Evolutionary conservation across 805 yeast genomes (phyloP), one percentile per base, ranked within the genome.

Genomic region (Cyberlindnera mycetangii): DNA sequence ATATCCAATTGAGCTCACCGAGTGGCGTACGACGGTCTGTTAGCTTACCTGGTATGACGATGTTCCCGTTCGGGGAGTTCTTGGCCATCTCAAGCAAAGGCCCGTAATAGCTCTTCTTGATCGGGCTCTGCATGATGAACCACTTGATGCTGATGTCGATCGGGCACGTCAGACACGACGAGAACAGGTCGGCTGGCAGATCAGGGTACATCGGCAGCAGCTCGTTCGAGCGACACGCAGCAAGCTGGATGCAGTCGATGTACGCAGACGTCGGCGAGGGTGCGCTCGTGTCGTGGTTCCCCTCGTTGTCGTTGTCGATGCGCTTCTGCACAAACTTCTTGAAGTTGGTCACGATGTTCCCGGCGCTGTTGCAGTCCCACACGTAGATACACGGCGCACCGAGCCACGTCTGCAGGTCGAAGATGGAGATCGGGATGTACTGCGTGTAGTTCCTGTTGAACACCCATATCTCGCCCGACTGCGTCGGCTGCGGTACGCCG

Each of bases 331-430:
- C 95, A 63, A 89, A 90, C 54, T 85, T 80, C 55, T 86, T 86
- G 71, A 89, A 93, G 62, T 92, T 92, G 48, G 79, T 81, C 9
- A 93, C 86, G 41, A 93, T 89, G 64, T 89, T 85, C 1, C 97
- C 99, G 1, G 99, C 97, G 47, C 87, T 85, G 56, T 84, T 87
- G 62, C 98, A 89, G 67, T 93, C 99, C 64, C 85, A 89, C 35
- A 92, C 97, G 65, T 85, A 90, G 16, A 93, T 85, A 42, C 95
- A 92, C 0, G 99, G 99, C 1, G 97, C 97, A 9, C 99, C 99
- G 10, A 93, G 70, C 99, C 99, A 93, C 4, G 95, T 83, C 58
- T 93, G 99, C 38, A 93, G 70, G 59, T 93, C 99, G 64, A 87
- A 89, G n/a, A 93, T 67, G 9, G 96, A 87, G 2, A 93, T 93